Percentiles rank a stretch among this genome's conserved stretches.
These are phyloP conservation scores for Hydnum rufescens DNA, from an alignment of 768 basidiomycete genomes.

Conservation along the genomic window DNA sequence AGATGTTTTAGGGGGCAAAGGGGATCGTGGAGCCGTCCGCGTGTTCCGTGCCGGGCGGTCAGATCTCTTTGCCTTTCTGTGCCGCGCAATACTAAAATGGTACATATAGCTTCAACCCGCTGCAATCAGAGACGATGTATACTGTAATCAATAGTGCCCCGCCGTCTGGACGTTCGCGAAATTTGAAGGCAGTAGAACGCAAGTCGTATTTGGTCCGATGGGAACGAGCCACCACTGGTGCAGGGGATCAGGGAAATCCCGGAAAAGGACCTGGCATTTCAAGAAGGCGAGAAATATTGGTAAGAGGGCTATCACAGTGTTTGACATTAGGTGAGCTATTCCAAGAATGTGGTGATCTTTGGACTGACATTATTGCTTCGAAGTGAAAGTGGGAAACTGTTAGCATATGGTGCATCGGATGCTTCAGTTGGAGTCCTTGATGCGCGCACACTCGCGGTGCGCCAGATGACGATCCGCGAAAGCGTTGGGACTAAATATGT, in stretches of 20 bases:
- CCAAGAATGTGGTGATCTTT: not conserved
- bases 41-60: slow-evolving; percentile 45
- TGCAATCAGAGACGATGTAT: slow-evolving; percentile 34
- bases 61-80: slow-evolving; percentile 3
- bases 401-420: slow-evolving; percentile 80
- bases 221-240: slow-evolving; percentile 21
- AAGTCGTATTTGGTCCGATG: slow-evolving; percentile 26
- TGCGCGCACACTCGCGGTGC: slow-evolving; percentile 52
- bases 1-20: slow-evolving; percentile 11
- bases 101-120: slow-evolving; percentile 34
- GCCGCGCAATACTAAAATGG: not conserved
- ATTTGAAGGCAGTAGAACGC: slow-evolving; percentile 6
- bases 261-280: slow-evolving; percentile 34
- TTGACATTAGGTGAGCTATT: slow-evolving; percentile 61
- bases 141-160: slow-evolving; percentile 51
- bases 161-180: slow-evolving; percentile 29
- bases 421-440: slow-evolving; percentile 71
- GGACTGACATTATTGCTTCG: slow-evolving; percentile 3
- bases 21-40: slow-evolving; percentile 18
- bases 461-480: slow-evolving; percentile 13
- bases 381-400: slow-evolving; percentile 60
- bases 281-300: slow-evolving; percentile 51
- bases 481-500: not conserved
- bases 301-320: slow-evolving; percentile 65
- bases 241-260: not conserved